These are phyloP conservation scores for Saccharomyces hybrid DNA, from an alignment of 1,139 yeast species.

Conservation along the genomic window DNA sequence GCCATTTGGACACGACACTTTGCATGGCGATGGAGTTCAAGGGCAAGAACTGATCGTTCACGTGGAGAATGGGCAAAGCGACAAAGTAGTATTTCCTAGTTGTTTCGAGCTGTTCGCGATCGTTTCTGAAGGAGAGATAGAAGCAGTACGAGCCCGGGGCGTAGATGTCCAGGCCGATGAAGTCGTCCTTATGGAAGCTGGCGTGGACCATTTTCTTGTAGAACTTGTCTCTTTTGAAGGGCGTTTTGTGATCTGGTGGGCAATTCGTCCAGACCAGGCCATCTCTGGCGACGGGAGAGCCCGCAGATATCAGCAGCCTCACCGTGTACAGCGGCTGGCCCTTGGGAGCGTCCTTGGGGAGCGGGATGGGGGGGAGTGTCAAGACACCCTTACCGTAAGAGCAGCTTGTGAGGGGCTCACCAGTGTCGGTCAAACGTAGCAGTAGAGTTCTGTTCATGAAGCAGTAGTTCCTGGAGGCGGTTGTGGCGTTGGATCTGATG, in stretches of 20 bases:
- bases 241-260: conserved; percentile 40
- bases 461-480: neutral
- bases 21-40: conserved; percentile 79
- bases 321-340: conserved; percentile 49
- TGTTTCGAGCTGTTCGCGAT: conserved; percentile 32
- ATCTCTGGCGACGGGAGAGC: conserved; percentile 60
- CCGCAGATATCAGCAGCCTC: conserved; percentile 63
- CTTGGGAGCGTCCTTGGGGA: conserved; percentile 34
- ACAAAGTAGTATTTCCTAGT: conserved; percentile 65
- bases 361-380: conserved; percentile 53
- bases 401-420: conserved; percentile 45
- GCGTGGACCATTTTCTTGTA: conserved; percentile 41
- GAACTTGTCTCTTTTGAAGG: conserved; percentile 52
- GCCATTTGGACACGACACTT: conserved; percentile 85
- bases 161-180: conserved; percentile 53
- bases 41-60: conserved; percentile 52
- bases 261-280: conserved; percentile 70
- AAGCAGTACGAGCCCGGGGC: conserved; percentile 78
- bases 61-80: conserved; percentile 67
- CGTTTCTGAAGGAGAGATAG: conserved; percentile 45
- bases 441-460: conserved; percentile 32
- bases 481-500: neutral
- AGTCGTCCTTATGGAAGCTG: conserved; percentile 53
- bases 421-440: conserved; percentile 46
- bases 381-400: conserved; percentile 49